Conservation (phyloP, 768 basidiomycete species). For the Thelephora aurantiotincta region DNA sequence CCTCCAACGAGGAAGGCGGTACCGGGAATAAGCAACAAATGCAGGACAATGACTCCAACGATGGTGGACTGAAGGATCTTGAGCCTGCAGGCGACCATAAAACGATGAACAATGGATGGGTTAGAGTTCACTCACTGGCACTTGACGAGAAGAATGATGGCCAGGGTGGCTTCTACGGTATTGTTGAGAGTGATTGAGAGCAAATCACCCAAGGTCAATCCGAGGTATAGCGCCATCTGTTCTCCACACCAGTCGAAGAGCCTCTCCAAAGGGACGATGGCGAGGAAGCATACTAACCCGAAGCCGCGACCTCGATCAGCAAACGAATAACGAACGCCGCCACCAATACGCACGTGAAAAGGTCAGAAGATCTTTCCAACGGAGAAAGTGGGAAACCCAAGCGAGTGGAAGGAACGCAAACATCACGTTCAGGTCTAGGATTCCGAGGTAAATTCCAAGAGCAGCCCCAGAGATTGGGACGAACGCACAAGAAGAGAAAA, state of each 20-base stretch:
- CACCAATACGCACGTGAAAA: constrained; percentile 28
- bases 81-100: constrained; percentile 23
- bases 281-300: constrained; percentile 41
- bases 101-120: background rate
- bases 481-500: background rate
- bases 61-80: constrained; percentile 57
- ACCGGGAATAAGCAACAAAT: constrained; percentile 59
- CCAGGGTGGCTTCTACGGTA: constrained; percentile 57
- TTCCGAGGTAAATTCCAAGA: background rate
- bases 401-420: constrained; percentile 44
- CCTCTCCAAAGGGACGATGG: constrained; percentile 51
- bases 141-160: constrained; percentile 51
- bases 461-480: background rate
- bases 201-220: constrained; percentile 50
- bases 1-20: constrained; percentile 60
- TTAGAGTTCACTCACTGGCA: constrained; percentile 42
- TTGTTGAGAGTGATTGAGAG: constrained; percentile 52
- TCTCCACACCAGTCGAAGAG: constrained; percentile 53
- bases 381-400: constrained; percentile 40
- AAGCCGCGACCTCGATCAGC: background rate
- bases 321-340: background rate
- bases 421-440: constrained; percentile 42
- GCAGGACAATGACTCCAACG: constrained; percentile 59
- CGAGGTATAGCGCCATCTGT: constrained; percentile 41
- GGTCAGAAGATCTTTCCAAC: constrained; percentile 22